Evolutionary conservation across 1,284 basidiomycete species (phyloP), one percentile per base, ranked within the genome.

Genomic region (Ganoderma leucocontextum): DNA sequence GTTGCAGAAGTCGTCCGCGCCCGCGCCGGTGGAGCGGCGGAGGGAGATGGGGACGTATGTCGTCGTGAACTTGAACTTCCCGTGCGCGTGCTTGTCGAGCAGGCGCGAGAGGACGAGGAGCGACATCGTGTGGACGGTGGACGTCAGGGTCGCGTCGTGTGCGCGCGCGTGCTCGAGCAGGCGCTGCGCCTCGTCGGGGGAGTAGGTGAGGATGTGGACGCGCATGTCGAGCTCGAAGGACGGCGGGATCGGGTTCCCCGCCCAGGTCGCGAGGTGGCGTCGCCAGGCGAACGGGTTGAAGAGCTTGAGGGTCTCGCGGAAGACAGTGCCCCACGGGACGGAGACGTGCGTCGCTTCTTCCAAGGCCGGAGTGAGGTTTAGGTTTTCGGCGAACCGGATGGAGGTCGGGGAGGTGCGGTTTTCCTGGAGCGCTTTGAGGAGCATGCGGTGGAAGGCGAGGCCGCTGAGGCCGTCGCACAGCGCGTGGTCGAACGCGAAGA

Each of bases 391-490:
- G 15, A 15, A 13, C 10, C 33, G 1, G 15, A 44, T 22, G 57
- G 67, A 49, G 7, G 12, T 38, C 35, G 58, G 64, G 29, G 55
- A 22, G 1, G 66, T 41, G 13, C 6, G 61, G 9, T 60, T 19
- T 41, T 65, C 60, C 66, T 78, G 76, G 19, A 84, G 75, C 4
- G 80, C 79, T 6, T 64, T 36, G 2, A 80, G 70, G 22, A 84
- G 75, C n/a, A 77, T 64, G 29, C 73, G 73, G 66, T 83, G 82
- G 62, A 84, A 82, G 0, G 81, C 80, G n/a, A 80, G 66, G 1
- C 81, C 80, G 66, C 82, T 83, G 64, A 79, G 75, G 0, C 82
- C 83, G 62, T 84, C 82, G 4, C 80, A 81, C 59, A 84, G 80
- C 61, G 69, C 67, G 67, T 84, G 83, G 63, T 83, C 79, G 65